Conservation (phyloP, 2,329 filamentous ascomycete genomes). For the Sclerotinia borealis region DNA sequence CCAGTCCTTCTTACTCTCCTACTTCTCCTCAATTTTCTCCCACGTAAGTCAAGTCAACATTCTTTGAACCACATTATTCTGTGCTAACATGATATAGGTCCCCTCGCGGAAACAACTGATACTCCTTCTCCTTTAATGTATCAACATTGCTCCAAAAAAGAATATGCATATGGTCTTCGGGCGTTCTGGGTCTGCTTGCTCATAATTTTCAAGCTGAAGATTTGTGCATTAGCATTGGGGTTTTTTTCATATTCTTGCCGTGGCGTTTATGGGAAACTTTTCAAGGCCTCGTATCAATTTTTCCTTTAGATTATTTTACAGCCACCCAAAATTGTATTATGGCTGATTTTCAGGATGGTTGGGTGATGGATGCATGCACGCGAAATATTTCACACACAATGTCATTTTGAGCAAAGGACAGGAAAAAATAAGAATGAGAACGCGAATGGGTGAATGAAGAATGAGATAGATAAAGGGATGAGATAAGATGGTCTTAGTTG, state of each 20-base stretch:
- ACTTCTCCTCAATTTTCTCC: slow-evolving; percentile 30
- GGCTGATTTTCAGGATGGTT: slow-evolving; percentile 11
- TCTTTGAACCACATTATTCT: neutral
- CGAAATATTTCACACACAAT: neutral
- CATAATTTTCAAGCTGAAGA: slow-evolving; percentile 8
- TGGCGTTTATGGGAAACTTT: slow-evolving; percentile 11
- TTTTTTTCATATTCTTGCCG: slow-evolving; percentile 1
- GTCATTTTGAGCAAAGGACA: neutral
- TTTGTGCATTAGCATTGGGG: slow-evolving; percentile 16
- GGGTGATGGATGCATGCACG: neutral
- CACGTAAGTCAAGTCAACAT: slow-evolving; percentile 18
- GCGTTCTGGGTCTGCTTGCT: slow-evolving; percentile 11
- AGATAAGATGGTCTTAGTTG: slow-evolving; percentile 13
- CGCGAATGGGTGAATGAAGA: neutral
- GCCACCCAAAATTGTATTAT: slow-evolving; percentile 18
- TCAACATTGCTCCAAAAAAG: slow-evolving; percentile 25
- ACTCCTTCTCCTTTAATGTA: slow-evolving; percentile 22
- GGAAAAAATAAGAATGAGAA: neutral
- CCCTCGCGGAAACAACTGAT: slow-evolving; percentile 21
- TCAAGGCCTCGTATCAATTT: neutral
- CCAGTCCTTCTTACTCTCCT: slow-evolving; percentile 26
- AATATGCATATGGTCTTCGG: slow-evolving; percentile 14
- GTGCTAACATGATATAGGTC: slow-evolving; percentile 20
- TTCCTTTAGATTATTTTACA: slow-evolving; percentile 9
- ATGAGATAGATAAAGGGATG: slow-evolving; percentile 7